These are phyloP conservation scores for Talaromyces sp. DNA, from an alignment of 2,329 filamentous ascomycete species.

Conservation along the genomic window DNA sequence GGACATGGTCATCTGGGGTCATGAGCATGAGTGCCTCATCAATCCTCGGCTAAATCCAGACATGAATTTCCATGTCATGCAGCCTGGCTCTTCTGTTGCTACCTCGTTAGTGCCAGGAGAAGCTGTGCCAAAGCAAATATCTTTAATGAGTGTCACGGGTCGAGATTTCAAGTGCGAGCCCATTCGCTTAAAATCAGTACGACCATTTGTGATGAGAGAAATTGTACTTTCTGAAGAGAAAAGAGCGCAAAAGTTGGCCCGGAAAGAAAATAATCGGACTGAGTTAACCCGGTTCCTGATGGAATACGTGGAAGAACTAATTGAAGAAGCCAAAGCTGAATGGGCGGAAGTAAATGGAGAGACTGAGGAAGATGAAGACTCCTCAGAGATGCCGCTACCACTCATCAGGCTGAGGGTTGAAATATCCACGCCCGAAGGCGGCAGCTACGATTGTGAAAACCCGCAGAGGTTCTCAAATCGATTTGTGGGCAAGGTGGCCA, in stretches of 20 bases:
- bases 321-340: constrained; percentile 76
- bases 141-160: constrained; percentile 80
- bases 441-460: constrained; percentile 88
- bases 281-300: constrained; percentile 78
- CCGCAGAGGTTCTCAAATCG: constrained; percentile 94
- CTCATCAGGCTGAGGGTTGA: constrained; percentile 90
- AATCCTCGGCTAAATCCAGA: constrained; percentile 81
- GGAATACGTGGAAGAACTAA: constrained; percentile 80
- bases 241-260: constrained; percentile 75
- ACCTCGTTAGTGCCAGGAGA: constrained; percentile 90
- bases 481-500: constrained; percentile 88
- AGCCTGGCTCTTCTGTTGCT: constrained; percentile 93
- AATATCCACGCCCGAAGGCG: constrained; percentile 80
- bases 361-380: constrained; percentile 55
- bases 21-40: constrained; percentile 95
- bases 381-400: constrained; percentile 69
- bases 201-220: constrained; percentile 87
- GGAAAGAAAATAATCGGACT: constrained; percentile 78
- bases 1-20: constrained; percentile 92
- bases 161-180: constrained; percentile 79
- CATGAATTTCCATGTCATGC: constrained; percentile 93
- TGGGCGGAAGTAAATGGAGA: constrained; percentile 77
- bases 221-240: constrained; percentile 75
- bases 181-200: constrained; percentile 81
- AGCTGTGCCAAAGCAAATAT: constrained; percentile 86